Evolutionary conservation across 2,329 filamentous ascomycete species (phyloP).

Genomic region (Fusarium fracticaudum): DNA sequence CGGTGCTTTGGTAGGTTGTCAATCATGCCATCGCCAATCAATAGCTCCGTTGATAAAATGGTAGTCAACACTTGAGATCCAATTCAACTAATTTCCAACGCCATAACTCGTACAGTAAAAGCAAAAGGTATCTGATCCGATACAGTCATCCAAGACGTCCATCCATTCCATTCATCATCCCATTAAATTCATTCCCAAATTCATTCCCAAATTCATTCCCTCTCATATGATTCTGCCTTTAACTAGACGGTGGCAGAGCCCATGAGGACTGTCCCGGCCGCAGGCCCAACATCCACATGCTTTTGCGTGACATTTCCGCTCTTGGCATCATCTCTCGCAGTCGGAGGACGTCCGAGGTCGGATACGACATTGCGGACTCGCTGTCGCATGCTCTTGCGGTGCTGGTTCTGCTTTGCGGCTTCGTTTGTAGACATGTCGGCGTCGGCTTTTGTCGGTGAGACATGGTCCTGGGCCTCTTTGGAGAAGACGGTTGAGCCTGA

Average conservation of each 20-base stretch:
- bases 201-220: neutral
- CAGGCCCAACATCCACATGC: slow-evolving; percentile 42
- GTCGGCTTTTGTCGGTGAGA: slow-evolving; percentile 16
- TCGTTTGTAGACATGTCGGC: neutral
- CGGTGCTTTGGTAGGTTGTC: neutral
- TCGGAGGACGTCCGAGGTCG: slow-evolving; percentile 48
- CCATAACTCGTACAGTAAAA: neutral
- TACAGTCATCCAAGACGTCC: neutral
- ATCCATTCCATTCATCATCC: neutral
- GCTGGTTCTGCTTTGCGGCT: slow-evolving; percentile 7
- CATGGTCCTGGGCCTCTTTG: slow-evolving; percentile 36
- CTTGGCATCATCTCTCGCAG: slow-evolving; percentile 45
- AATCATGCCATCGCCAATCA: neutral
- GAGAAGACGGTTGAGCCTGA: slow-evolving; percentile 45
- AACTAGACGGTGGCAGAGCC: slow-evolving; percentile 32
- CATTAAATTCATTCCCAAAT: neutral
- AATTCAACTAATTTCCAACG: neutral
- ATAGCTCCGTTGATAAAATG: neutral
- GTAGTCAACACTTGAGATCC: neutral
- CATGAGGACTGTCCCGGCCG: slow-evolving; percentile 39
- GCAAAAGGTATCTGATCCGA: neutral
- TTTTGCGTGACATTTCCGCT: slow-evolving; percentile 44
- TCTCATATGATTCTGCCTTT: neutral
- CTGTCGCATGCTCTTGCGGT: slow-evolving; percentile 44
- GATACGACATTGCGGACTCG: slow-evolving; percentile 48